Base-by-base conservation (phyloP, 805 yeast genomes). In the Saturnispora hagleri region DNA sequence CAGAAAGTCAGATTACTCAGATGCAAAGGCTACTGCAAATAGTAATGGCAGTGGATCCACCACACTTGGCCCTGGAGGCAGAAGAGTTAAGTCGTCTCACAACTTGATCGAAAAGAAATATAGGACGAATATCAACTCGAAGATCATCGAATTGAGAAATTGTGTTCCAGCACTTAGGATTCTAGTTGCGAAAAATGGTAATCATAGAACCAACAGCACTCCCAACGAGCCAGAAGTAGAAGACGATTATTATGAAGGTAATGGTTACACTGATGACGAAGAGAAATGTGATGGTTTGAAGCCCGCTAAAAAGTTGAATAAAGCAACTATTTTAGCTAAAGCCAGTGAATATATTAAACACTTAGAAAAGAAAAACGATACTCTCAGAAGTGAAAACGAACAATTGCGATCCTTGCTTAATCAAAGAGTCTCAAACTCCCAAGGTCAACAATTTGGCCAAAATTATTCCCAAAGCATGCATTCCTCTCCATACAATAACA, bases 41-140 rank as follows among this genome's bases (percentile, higher is more conserved):
- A 27, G 43, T 15, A 35, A 40, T 18, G 51, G 60, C 34, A 34
- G 53, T 43, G 35, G 55, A 46, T 38, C 42, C 1, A 38, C 42
- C 24, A 27, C 24, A 10, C 18, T 38, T 20, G 33, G 51, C 47
- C 33, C 28, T 35, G 61, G 59, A 13, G 64, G 62, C 36, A 74
- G 73, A 54, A 74, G 73, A 56, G 74, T 77, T 48, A 80, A 84
- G 67, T 76, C 85, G 2, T 79, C 88, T 13, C 95, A 86, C 66
- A 87, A 86, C 62, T 77, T 86, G 74, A 84, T 86, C 58, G 95
- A 87, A 62, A 86, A 86, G 68, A 82, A 85, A 65, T 86, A 86
- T 67, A 70, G 95, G 62, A 83, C 89, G 13, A 86, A 86, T 61
- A 84, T 86, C 61, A 86, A 86, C 63, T 76, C 84, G 50, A 86